Percentiles rank a stretch among this genome's conserved stretches.
Evolutionary conservation across 495 filamentous ascomycete genomes (phyloP).

Genomic region (Arthonia radiata): DNA sequence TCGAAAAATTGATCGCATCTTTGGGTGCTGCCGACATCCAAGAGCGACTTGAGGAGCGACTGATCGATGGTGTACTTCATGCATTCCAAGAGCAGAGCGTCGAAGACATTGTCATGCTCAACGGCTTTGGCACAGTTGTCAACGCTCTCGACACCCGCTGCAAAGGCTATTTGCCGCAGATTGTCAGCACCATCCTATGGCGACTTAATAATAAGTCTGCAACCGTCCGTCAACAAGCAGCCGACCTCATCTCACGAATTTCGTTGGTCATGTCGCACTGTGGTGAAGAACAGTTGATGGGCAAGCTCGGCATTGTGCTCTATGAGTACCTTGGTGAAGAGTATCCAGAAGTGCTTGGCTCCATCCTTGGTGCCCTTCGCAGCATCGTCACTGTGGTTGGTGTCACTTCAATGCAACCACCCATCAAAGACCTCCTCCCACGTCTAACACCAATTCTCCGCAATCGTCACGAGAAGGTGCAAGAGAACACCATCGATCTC

Average conservation of each 20-base stretch:
- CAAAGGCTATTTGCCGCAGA: constrained; percentile 92
- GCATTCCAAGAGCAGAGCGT: constrained; percentile 98
- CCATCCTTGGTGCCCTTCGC: constrained; percentile 81
- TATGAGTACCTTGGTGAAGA: constrained; percentile 99
- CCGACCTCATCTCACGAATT: constrained; percentile 88
- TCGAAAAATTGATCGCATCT: constrained; percentile 83
- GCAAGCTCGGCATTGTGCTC: constrained; percentile 83
- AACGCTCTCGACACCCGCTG: constrained; percentile 83
- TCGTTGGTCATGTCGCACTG: constrained; percentile 98
- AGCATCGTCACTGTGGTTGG: constrained; percentile 96
- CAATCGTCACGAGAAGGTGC: constrained; percentile 97
- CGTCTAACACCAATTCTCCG: constrained; percentile 89
- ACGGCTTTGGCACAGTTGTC: constrained; percentile 96
- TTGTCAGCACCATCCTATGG: constrained; percentile 92
- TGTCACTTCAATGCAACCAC: constrained; percentile 95
- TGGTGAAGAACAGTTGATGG: constrained; percentile 84
- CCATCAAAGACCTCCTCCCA: constrained; percentile 90
- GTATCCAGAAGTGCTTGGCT: constrained; percentile 93
- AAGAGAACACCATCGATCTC: constrained; percentile 98
- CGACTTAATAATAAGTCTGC: constrained; percentile 91
- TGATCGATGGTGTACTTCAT: constrained; percentile 90
- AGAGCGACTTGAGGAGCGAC: constrained; percentile 68
- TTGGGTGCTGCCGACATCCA: constrained; percentile 86
- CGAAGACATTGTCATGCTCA: constrained; percentile 85
- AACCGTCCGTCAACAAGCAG: constrained; percentile 88